phyloP scores from a whole-genome alignment of 2,329 filamentous ascomycete species.

The Nothophoma quercina region DNA sequence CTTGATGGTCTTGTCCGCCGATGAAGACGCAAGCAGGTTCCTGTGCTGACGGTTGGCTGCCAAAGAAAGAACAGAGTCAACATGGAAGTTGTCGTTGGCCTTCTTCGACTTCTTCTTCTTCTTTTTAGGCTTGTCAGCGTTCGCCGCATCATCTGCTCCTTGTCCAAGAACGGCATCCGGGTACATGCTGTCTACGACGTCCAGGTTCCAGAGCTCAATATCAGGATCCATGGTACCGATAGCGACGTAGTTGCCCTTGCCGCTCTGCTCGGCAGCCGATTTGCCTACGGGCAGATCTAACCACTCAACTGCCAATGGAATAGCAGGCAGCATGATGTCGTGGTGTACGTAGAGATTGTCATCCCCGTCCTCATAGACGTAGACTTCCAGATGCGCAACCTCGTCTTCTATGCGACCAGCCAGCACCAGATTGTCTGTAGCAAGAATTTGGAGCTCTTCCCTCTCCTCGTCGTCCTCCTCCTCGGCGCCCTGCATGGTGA shows the following conservation, averaged over 20 bases:
- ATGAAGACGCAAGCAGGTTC: slow-evolving; percentile 92
- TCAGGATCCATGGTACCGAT: slow-evolving; percentile 98
- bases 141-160: slow-evolving; percentile 57
- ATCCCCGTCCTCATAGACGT: slow-evolving; percentile 93
- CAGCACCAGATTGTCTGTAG: slow-evolving; percentile 90
- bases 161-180: slow-evolving; percentile 94
- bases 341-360: slow-evolving; percentile 99
- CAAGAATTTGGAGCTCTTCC: slow-evolving; percentile 90
- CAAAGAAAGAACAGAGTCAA: slow-evolving; percentile 90
- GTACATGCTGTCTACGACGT: slow-evolving; percentile 97
- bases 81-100: slow-evolving; percentile 89
- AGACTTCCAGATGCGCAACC: slow-evolving; percentile 93
- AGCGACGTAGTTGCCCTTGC: slow-evolving; percentile 88
- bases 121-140: slow-evolving; percentile 72
- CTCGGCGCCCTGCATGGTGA: slow-evolving; percentile 77
- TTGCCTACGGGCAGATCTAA: slow-evolving; percentile 89
- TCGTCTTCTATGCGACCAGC: slow-evolving; percentile 97
- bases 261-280: slow-evolving; percentile 59
- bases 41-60: slow-evolving; percentile 92
- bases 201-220: slow-evolving; percentile 98
- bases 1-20: slow-evolving; percentile 96
- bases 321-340: slow-evolving; percentile 98
- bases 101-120: slow-evolving; percentile 92
- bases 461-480: slow-evolving; percentile 85
- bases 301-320: slow-evolving; percentile 96